Evolutionary conservation across 805 yeast genomes (phyloP).

Genomic region (Suhomyces sp.): DNA sequence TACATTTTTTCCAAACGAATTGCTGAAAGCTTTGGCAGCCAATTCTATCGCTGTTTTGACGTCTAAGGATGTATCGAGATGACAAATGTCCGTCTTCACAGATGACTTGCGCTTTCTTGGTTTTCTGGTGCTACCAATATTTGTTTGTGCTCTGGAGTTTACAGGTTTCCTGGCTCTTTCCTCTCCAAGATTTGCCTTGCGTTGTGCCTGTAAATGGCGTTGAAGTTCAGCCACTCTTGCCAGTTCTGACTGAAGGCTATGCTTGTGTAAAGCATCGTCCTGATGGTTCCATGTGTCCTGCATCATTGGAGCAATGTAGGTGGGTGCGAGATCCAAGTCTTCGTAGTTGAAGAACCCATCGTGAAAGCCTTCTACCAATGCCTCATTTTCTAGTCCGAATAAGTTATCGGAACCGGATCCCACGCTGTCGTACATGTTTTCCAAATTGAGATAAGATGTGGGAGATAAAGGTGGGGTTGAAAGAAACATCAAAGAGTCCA

Average conservation of each 20-base stretch:
- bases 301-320: not conserved
- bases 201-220: slow-evolving; percentile 1
- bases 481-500: not conserved
- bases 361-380: not conserved
- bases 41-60: slow-evolving; percentile 5
- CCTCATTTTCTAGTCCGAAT: not conserved
- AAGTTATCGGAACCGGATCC: not conserved
- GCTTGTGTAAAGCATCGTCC: not conserved
- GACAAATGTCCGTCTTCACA: not conserved
- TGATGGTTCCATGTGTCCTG: not conserved
- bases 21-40: slow-evolving; percentile 5
- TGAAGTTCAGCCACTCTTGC: slow-evolving; percentile 1
- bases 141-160: not conserved
- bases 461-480: not conserved
- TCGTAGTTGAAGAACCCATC: slow-evolving; percentile 6
- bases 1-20: not conserved
- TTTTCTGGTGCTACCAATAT: not conserved
- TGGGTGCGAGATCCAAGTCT: not conserved
- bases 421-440: not conserved
- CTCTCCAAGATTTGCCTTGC: not conserved
- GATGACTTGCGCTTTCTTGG: not conserved
- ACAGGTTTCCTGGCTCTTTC: not conserved
- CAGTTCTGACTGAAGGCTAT: not conserved
- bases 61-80: not conserved
- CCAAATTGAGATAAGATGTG: not conserved